Evolutionary conservation across 2,329 filamentous ascomycete species (phyloP), one percentile per base, ranked within the genome.

Genomic region (Shiraia bambusicola): DNA sequence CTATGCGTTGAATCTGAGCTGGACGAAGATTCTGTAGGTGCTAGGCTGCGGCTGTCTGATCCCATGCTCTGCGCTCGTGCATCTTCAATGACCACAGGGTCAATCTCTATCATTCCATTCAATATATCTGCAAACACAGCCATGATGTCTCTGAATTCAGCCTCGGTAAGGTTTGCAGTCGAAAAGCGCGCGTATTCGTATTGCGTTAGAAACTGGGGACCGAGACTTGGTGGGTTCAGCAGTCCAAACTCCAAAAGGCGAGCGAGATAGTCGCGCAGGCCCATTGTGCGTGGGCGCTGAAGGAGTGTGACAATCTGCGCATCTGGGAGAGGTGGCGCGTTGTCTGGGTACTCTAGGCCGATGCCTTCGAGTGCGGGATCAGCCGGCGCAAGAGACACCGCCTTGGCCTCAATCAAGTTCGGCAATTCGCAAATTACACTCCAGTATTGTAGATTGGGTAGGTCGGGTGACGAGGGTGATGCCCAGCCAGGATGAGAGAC

Each of bases 141-240:
- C 89, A 96, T 96, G 22, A 96, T 73, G 15, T 78, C 72, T 27
- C 86, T 78, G 63, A 98, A 97, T 37, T 85, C 78, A 0, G 70
- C 59, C 54, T 91, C 85, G 2, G 81, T 78, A 3, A 95, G 72
- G 1, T 85, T 79, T 4, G 75, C 72, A 0, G 79, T 80, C 2
- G 88, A 91, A 71, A 95, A 98, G 28, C 92, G 84, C 2, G 90
- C 89, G 42, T 80, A 76, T 70, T 97, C 93, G 69, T 96, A 98
- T 14, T 81, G 72, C 1, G 77, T 69, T 14, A 96, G 71, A 61
- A 97, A 98, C 2, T 72, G 68, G 3, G 73, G 60, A 12, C 73
- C 72, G 15, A 79, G 55, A n/a, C 70, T 63, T 11, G 70, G 49
- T 66, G 81, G 64, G 52, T 76, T 53, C 65, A 83, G 73, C 43